Conservation (phyloP, 305 asterid genomes). For the Nicotiana rustica region DNA sequence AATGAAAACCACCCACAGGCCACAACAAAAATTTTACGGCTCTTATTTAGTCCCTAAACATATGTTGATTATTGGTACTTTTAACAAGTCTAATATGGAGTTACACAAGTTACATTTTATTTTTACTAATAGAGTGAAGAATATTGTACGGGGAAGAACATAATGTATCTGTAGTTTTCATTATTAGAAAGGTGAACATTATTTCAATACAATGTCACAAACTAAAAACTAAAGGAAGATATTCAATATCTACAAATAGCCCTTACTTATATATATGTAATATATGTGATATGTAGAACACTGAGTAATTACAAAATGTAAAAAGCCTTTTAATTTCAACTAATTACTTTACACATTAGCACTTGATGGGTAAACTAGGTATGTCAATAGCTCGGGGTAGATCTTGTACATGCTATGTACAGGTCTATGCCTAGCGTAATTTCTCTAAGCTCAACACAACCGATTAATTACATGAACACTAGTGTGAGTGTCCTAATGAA, state of each 20-base stretch:
- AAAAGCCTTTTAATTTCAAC: too few relatives aligned
- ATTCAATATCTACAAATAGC: too few relatives aligned
- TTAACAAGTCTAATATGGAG: neutral
- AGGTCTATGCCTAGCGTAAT: neutral
- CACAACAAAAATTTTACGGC: neutral
- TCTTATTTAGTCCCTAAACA: neutral
- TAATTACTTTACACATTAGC: too few relatives aligned
- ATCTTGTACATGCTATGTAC: slow-evolving; percentile 4
- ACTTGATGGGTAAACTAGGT: neutral
- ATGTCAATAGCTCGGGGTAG: neutral
- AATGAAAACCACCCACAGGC: neutral
- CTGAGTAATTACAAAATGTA: too few relatives aligned
- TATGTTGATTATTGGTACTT: neutral
- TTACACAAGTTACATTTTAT: too few relatives aligned
- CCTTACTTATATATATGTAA: too few relatives aligned
- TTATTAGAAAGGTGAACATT: neutral
- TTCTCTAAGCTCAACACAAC: neutral
- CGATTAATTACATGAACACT: neutral
- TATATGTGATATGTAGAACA: too few relatives aligned
- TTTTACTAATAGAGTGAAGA: neutral
- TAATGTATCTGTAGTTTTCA: neutral
- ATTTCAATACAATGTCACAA: neutral
- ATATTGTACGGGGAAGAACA: neutral
- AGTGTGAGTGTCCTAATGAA: neutral
- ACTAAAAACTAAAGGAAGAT: too few relatives aligned